Evolutionary conservation across 345 rosid genomes (phyloP).

Genomic region (Abelmoschus esculentus): DNA sequence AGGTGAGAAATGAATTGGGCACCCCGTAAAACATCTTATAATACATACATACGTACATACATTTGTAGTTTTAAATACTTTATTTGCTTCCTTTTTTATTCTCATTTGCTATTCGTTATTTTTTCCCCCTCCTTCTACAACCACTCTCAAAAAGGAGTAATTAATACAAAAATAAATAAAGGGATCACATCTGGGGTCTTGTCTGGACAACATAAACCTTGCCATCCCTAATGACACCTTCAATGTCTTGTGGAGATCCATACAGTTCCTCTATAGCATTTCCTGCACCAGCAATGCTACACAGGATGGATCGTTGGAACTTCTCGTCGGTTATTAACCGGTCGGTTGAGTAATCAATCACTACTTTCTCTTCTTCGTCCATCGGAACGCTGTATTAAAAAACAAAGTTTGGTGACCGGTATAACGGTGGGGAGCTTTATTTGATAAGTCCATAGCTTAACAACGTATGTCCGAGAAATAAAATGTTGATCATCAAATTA

Average conservation of each 20-base stretch:
- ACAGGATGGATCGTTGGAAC: conserved; percentile 59
- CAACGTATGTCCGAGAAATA: background rate
- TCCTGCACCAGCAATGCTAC: conserved; percentile 76
- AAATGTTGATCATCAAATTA: conserved; percentile 19
- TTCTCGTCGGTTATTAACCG: conserved; percentile 51
- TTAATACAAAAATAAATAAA: background rate
- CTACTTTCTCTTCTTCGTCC: conserved; percentile 83
- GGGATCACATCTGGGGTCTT: conserved; percentile 87
- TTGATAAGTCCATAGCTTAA: background rate
- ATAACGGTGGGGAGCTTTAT: background rate
- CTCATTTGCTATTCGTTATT: background rate
- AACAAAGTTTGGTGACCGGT: no score
- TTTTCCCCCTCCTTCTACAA: background rate
- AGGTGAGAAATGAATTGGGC: no score
- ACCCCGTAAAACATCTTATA: background rate
- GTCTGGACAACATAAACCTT: conserved; percentile 91
- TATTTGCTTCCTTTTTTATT: background rate
- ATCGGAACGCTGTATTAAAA: conserved; percentile 68
- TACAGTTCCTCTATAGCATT: conserved; percentile 71
- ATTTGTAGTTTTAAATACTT: background rate
- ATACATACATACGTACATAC: background rate
- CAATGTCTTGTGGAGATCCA: conserved; percentile 89
- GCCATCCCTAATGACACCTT: conserved; percentile 85
- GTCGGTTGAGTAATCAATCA: conserved; percentile 76
- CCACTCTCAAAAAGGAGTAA: background rate